Percentiles rank a stretch among this genome's conserved stretches.
phyloP scores from a whole-genome alignment of 768 basidiomycete genomes.

The Suillus brevipes region DNA sequence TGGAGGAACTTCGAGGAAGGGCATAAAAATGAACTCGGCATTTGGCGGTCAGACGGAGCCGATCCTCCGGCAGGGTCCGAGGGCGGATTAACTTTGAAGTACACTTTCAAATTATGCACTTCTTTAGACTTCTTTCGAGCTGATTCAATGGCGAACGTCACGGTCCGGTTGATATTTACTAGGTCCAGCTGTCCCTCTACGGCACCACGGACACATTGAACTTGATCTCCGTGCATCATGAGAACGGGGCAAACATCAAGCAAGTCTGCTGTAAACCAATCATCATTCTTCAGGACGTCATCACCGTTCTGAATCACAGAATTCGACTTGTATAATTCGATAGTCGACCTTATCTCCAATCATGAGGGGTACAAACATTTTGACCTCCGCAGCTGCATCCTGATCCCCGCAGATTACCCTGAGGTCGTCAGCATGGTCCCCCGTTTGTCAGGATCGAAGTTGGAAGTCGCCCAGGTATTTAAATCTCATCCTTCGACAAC shows the following conservation, averaged over 20 bases:
- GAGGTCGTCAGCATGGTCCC: neutral
- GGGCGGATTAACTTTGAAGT: no score
- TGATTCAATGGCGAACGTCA: no score
- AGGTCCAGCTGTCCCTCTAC: neutral
- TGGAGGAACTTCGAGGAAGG: no score
- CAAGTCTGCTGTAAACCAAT: neutral
- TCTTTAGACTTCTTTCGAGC: no score
- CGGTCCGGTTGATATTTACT: neutral
- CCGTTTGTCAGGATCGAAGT: conserved; percentile 4
- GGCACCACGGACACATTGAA: neutral
- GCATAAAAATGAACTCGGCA: no score
- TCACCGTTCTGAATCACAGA: neutral
- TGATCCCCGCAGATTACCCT: neutral
- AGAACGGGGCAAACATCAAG: neutral
- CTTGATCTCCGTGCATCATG: no score
- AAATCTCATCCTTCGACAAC: neutral
- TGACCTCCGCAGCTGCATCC: neutral
- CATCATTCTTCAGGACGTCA: neutral
- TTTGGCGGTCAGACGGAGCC: no score
- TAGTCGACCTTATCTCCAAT: neutral
- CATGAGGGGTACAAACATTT: neutral
- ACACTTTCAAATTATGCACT: no score
- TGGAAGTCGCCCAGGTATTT: neutral
- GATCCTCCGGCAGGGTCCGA: no score
- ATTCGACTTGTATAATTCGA: neutral